phyloP scores from a whole-genome alignment of 768 basidiomycete species.

The Neoboletus subvelutipes region DNA sequence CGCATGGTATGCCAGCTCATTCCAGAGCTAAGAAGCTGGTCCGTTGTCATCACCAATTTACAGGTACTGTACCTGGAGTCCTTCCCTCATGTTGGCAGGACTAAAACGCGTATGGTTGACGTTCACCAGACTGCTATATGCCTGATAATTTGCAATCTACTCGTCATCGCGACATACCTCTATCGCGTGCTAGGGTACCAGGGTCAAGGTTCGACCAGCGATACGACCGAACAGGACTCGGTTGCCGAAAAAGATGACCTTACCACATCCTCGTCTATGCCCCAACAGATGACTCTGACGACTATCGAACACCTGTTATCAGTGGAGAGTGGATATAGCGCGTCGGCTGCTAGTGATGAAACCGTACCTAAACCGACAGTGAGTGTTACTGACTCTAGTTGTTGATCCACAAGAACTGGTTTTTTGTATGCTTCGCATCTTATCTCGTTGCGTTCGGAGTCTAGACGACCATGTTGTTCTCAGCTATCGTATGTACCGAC shows the following conservation, averaged over 20 bases:
- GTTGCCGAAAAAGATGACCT: not conserved
- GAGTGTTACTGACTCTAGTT: not conserved
- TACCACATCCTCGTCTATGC: not conserved
- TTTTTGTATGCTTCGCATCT: too few species aligned
- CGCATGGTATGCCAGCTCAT: not conserved
- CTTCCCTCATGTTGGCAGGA: not conserved
- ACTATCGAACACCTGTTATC: conserved; percentile 11
- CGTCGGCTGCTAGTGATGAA: too few species aligned
- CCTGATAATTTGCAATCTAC: conserved; percentile 23
- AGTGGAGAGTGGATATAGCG: not conserved
- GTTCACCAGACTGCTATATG: conserved; percentile 14
- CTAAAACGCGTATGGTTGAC: not conserved
- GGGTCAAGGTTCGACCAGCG: not conserved
- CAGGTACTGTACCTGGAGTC: conserved; percentile 3
- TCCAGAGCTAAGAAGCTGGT: not conserved
- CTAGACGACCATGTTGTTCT: not conserved
- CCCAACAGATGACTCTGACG: conserved; percentile 8
- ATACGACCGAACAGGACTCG: not conserved
- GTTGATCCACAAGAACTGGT: not conserved
- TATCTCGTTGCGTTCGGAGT: not conserved
- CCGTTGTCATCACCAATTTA: not conserved
- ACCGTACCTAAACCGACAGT: not conserved
- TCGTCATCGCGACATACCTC: conserved; percentile 26
- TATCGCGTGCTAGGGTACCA: conserved; percentile 19
- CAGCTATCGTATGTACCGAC: not conserved